Evolutionary conservation across 768 basidiomycete species (phyloP).

Genomic region (Termitomyces sp.): DNA sequence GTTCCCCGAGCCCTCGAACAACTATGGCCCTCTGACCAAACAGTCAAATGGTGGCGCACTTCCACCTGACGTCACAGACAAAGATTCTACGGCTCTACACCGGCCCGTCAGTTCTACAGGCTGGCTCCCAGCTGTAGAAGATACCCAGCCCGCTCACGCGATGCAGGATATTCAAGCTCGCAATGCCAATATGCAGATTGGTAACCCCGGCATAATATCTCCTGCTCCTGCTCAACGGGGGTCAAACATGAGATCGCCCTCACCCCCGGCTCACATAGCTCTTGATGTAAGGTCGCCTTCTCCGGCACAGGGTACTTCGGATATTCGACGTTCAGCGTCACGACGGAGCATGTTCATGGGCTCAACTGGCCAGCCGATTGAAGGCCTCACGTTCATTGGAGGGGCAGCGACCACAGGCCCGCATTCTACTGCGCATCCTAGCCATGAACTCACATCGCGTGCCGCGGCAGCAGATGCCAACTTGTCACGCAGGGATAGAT

Average conservation of each 20-base stretch:
- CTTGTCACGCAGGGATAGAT: constrained; percentile 45
- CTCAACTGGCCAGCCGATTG: constrained; percentile 25
- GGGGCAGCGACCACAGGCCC: constrained; percentile 54
- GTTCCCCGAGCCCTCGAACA: not conserved
- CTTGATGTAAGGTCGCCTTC: not conserved
- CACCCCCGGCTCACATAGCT: not conserved
- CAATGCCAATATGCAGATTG: not conserved
- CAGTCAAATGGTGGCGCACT: not conserved
- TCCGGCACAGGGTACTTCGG: not conserved
- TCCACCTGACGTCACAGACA: not conserved
- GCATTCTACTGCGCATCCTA: constrained; percentile 33
- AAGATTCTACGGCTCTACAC: not conserved
- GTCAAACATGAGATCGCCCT: not conserved
- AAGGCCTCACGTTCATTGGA: constrained; percentile 41
- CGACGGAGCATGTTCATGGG: constrained; percentile 29
- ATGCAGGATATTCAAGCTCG: not conserved
- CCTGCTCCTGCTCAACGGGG: not conserved
- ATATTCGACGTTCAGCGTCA: constrained; percentile 14
- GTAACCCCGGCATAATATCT: not conserved
- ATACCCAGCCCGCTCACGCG: not conserved
- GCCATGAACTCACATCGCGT: constrained; percentile 35
- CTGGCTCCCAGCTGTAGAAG: constrained; percentile 15
- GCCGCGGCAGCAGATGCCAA: constrained; percentile 42
- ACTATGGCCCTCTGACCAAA: not conserved
- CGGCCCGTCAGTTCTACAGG: constrained; percentile 8